Conservation (phyloP, 2,329 filamentous ascomycete species). For the Claviceps africana region DNA sequence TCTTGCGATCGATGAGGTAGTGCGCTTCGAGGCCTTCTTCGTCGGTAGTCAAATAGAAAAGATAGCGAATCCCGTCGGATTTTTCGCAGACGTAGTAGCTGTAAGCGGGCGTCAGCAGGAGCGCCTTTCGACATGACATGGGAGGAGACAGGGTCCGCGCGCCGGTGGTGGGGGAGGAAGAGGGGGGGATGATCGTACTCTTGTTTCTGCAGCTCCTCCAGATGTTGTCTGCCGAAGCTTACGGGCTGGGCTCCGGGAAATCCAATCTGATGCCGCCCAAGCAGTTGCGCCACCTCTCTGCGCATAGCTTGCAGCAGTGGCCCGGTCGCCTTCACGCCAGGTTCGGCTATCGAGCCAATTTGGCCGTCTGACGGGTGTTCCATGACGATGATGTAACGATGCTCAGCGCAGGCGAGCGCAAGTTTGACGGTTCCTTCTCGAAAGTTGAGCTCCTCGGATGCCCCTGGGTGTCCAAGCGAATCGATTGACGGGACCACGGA, state of each 20-base stretch:
- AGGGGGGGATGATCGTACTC: slow-evolving; percentile 40
- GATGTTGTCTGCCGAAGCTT: slow-evolving; percentile 70
- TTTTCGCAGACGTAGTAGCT: slow-evolving; percentile 97
- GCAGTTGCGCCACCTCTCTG: slow-evolving; percentile 57
- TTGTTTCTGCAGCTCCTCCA: slow-evolving; percentile 64
- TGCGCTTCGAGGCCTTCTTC: slow-evolving; percentile 51
- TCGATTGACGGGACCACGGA: neutral
- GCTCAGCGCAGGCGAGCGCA: neutral
- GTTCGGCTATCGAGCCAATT: slow-evolving; percentile 41
- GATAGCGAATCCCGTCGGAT: slow-evolving; percentile 86
- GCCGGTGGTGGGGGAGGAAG: too few relatives aligned
- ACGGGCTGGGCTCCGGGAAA: slow-evolving; percentile 94
- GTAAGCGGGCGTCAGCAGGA: slow-evolving; percentile 7
- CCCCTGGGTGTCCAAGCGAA: neutral
- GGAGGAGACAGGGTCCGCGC: slow-evolving; percentile 3
- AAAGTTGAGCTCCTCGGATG: neutral
- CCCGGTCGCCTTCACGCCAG: slow-evolving; percentile 52
- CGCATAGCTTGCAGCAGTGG: slow-evolving; percentile 49
- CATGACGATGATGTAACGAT: slow-evolving; percentile 15
- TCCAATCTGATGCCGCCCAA: slow-evolving; percentile 50
- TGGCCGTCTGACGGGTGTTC: slow-evolving; percentile 17
- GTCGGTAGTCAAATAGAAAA: slow-evolving; percentile 74
- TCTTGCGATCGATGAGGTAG: slow-evolving; percentile 94
- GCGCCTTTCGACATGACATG: too few relatives aligned
- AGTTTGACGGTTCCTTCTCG: neutral